Evolutionary conservation across 225 moss, liverwort and hornwort species (phyloP).

Genomic region (Marchantia polymorpha): DNA sequence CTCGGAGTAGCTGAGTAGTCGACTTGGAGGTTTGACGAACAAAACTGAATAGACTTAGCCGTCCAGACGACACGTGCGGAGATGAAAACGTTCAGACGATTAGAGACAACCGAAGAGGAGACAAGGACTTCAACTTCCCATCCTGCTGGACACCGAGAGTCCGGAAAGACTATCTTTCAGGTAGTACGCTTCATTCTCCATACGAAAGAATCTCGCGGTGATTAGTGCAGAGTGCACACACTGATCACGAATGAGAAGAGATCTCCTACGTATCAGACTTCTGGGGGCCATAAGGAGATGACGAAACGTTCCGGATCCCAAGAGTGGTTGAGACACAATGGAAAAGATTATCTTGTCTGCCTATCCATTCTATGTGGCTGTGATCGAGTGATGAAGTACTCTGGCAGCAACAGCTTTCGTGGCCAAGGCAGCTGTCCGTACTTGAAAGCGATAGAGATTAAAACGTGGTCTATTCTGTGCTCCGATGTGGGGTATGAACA

Average conservation of each 20-base stretch:
- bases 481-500: too few relatives aligned
- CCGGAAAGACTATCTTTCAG: too few relatives aligned
- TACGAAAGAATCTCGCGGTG: neutral
- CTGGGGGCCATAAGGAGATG: neutral
- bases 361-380: neutral
- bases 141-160: too few relatives aligned
- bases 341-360: neutral
- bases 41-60: too few relatives aligned
- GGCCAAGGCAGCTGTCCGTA: conserved; percentile 1
- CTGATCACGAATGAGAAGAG: neutral
- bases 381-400: neutral
- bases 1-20: too few relatives aligned
- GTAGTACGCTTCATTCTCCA: neutral
- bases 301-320: neutral
- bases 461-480: neutral
- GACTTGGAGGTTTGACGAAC: too few relatives aligned
- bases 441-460: neutral
- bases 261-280: neutral
- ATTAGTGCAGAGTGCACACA: neutral
- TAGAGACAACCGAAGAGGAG: too few relatives aligned
- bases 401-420: neutral
- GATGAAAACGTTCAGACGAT: too few relatives aligned
- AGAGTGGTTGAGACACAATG: neutral
- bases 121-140: too few relatives aligned
- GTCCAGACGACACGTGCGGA: too few relatives aligned